Conservation (phyloP, 306 rosid genomes). For the Neltuma alba region DNA sequence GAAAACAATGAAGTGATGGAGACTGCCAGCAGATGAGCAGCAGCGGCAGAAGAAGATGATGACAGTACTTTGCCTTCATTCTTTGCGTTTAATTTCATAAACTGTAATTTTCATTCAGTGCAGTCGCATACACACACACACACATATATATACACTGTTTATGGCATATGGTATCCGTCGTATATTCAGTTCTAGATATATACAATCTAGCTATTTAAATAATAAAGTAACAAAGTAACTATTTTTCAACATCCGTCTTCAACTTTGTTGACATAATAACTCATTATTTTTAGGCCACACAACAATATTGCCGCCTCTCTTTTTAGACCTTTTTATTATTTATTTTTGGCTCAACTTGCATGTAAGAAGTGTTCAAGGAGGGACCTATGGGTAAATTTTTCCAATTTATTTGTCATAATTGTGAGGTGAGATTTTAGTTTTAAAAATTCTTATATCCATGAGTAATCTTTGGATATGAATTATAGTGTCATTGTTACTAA, state of each 20-base stretch:
- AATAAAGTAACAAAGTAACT: too few species aligned
- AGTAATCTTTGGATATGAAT: too few species aligned
- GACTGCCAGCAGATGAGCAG: not conserved
- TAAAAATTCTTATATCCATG: too few species aligned
- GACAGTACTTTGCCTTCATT: not conserved
- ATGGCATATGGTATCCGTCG: too few species aligned
- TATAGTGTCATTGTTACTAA: not conserved
- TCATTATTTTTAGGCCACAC: not conserved
- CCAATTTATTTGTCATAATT: too few species aligned
- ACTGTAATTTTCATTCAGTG: too few species aligned
- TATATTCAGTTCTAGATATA: too few species aligned
- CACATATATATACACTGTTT: too few species aligned
- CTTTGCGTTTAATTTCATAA: not conserved
- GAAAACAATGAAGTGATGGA: constrained; percentile 27
- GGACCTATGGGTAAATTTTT: not conserved
- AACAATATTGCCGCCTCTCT: not conserved
- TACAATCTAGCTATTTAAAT: too few species aligned
- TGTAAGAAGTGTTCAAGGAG: not conserved
- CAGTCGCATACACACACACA: too few species aligned
- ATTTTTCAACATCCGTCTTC: too few species aligned
- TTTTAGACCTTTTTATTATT: not conserved
- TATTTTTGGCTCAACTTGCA: not conserved
- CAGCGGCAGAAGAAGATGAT: not conserved
- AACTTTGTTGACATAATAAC: not conserved
- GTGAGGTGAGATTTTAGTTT: too few species aligned